Evolutionary conservation across 331 rosid species (phyloP), one percentile per base, ranked within the genome.

Genomic region (Pyracantha coccinea): DNA sequence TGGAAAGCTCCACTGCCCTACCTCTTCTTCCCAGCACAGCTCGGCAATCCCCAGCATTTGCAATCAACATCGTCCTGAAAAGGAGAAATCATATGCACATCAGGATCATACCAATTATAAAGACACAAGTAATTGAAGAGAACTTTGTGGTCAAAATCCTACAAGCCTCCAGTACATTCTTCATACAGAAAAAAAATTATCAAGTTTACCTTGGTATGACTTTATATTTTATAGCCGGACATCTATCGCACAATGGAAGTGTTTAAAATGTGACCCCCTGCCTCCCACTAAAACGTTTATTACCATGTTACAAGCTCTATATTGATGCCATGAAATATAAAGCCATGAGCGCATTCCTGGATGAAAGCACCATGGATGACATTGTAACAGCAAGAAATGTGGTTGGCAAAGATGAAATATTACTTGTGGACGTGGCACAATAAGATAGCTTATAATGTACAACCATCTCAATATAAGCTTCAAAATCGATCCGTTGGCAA

Each of bases 21-120:
- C 86, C 86, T 68, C 80, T 77, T 59, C 75, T 78, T 59, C 83
- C 80, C 66, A 83, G 31, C 57, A 83, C 86, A 23, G 86, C 86
- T 58, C 86, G 75, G 70, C 85, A 82, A 23, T 82, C 85, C 41
- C 85, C 85, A 13, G 74, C 85, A 69, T 82, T 82, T 4, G 85
- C 85, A 52, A 82, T 71, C 41, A 77, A 20, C 82, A 82, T 60
- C 4, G 71, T 72, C 78, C 81, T 81, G 55, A 72, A 15, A 57
- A 64, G 28, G 31, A 76, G 57, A 55, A 67, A 76, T 16, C 45
- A 19, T 12, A 64, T 38, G 31, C 33, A 35, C 68, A 31, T 44
- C 69, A 66, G 2, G 10, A 70, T 17, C 4, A 17, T 44, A 6
- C 47, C 68, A 45, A 25, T 25, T 47, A 25, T 28, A 27, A 27